phyloP scores from a whole-genome alignment of 2,329 filamentous ascomycete genomes.

The Stenocarpella maydis region DNA sequence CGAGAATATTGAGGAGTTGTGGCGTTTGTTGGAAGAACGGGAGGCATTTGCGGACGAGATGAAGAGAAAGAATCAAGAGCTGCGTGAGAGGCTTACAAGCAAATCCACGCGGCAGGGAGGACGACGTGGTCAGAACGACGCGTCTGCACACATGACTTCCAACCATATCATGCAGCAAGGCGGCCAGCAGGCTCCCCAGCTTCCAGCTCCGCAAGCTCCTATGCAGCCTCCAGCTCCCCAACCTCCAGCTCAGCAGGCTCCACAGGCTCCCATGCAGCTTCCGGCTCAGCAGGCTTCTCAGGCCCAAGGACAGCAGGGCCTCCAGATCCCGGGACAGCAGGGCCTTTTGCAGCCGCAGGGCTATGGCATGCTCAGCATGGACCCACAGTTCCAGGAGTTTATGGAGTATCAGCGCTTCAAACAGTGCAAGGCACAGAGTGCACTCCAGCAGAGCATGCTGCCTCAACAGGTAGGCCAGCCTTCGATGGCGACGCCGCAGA shows the following conservation, averaged over 20 bases:
- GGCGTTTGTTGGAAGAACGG: no score
- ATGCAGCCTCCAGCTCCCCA: neutral
- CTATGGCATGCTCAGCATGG: no score
- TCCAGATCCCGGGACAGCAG: no score
- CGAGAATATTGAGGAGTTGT: no score
- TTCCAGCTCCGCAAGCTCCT: no score
- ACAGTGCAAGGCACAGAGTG: no score
- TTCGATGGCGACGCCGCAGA: neutral
- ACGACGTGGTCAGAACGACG: neutral
- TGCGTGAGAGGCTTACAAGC: neutral
- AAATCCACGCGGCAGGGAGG: no score
- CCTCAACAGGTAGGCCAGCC: neutral
- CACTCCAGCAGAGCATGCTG: neutral
- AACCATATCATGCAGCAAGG: no score
- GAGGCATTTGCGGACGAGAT: no score
- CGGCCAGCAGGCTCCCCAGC: no score
- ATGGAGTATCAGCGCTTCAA: no score
- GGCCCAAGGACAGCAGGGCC: neutral
- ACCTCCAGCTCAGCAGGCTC: neutral
- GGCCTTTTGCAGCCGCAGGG: neutral
- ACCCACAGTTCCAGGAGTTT: neutral
- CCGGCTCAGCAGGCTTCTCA: neutral
- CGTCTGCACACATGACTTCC: neutral
- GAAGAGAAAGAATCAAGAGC: neutral
- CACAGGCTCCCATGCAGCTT: neutral